Percentiles rank a stretch among this genome's conserved stretches.
Conservation (phyloP, 2,329 filamentous ascomycete genomes). For the Aspergillus fumigatiaffinis region DNA sequence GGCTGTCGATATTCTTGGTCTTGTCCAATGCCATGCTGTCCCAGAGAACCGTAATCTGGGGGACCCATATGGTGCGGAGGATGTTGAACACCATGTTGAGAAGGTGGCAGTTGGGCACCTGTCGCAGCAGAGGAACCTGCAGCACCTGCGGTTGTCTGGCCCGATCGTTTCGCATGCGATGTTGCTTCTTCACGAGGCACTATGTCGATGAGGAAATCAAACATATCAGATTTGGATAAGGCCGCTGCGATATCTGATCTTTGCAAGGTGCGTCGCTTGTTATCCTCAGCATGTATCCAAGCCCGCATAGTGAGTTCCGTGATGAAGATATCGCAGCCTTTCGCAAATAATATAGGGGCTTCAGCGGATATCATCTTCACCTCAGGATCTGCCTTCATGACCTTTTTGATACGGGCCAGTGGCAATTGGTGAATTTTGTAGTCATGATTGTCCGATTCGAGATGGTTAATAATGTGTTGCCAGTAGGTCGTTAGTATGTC, state of each 20-base stretch:
- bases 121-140: constrained; percentile 43
- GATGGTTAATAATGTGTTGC: constrained; percentile 95
- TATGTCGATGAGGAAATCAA: constrained; percentile 98
- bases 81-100: constrained; percentile 48
- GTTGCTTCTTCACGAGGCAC: constrained; percentile 92
- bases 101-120: constrained; percentile 38
- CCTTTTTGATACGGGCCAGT: constrained; percentile 98
- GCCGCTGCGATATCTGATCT: constrained; percentile 95
- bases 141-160: constrained; percentile 45
- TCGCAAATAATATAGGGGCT: constrained; percentile 94
- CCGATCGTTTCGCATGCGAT: constrained; percentile 74
- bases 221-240: constrained; percentile 97
- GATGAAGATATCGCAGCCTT: constrained; percentile 98
- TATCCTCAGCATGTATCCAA: constrained; percentile 99
- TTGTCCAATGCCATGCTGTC: constrained; percentile 59
- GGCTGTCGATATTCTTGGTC: constrained; percentile 78
- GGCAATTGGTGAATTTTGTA: constrained; percentile 98
- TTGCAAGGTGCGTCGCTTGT: constrained; percentile 93
- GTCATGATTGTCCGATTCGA: constrained; percentile 93
- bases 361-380: constrained; percentile 99
- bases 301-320: constrained; percentile 98
- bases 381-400: constrained; percentile 99
- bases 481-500: constrained; percentile 98
- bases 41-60: constrained; percentile 58
- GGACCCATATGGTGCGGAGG: constrained; percentile 54